A percentile compares a stretch with the other conserved stretches of the same genome.
phyloP scores from a whole-genome alignment of 2,329 filamentous ascomycete genomes.

The Fulvia fulva region DNA sequence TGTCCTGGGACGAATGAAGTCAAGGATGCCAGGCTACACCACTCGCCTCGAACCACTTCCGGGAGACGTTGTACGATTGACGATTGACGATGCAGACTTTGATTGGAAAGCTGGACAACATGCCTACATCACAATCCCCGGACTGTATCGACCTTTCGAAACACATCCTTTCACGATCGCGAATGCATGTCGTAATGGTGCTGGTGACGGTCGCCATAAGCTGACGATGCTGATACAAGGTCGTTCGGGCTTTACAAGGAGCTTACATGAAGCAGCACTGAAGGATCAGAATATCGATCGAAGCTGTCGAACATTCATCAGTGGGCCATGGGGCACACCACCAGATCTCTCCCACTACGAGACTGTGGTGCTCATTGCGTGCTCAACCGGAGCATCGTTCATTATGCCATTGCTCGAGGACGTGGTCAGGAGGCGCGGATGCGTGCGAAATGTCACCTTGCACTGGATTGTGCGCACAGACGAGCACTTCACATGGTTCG shows the following conservation, averaged over 20 bases:
- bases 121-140: conserved; percentile 56
- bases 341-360: conserved; percentile 54
- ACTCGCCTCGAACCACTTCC: conserved; percentile 42
- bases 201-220: conserved; percentile 41
- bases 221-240: conserved; percentile 30
- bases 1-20: conserved; percentile 8
- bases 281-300: conserved; percentile 8
- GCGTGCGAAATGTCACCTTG: conserved; percentile 24
- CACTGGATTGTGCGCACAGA: conserved; percentile 30
- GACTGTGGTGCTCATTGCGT: conserved; percentile 56
- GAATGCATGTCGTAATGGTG: conserved; percentile 41
- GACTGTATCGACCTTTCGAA: conserved; percentile 50
- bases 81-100: conserved; percentile 53
- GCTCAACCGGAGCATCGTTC: conserved; percentile 58
- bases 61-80: conserved; percentile 54
- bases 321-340: conserved; percentile 31
- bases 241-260: conserved; percentile 28
- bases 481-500: conserved; percentile 25
- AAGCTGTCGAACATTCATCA: conserved; percentile 25
- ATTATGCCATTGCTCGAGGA: conserved; percentile 55
- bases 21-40: conserved; percentile 23
- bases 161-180: conserved; percentile 62
- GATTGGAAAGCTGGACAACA: conserved; percentile 61
- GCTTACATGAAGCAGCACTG: conserved; percentile 23
- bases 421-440: conserved; percentile 42